Percentiles rank a stretch among this genome's conserved stretches.
phyloP scores from a whole-genome alignment of 805 yeast species.

The Phaffomyces thermotolerans region DNA sequence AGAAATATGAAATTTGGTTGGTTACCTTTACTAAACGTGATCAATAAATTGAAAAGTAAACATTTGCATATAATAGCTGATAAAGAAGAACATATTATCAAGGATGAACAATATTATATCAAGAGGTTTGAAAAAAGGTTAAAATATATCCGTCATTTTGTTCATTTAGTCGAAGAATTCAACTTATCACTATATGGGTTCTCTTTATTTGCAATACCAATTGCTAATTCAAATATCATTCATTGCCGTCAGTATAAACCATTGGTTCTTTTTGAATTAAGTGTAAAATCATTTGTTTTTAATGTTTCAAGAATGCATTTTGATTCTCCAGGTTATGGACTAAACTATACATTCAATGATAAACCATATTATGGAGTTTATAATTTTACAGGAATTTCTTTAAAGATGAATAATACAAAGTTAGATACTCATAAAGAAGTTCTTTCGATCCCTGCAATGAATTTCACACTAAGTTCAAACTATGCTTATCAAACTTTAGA shows the following conservation, averaged over 20 bases:
- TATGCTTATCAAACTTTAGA: slow-evolving; percentile 28
- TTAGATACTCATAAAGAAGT: slow-evolving; percentile 14
- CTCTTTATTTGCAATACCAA: slow-evolving; percentile 16
- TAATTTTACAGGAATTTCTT: slow-evolving; percentile 31
- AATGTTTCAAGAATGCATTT: slow-evolving; percentile 24
- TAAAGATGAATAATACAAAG: slow-evolving; percentile 23
- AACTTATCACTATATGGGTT: slow-evolving; percentile 15
- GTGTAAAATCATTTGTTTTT: slow-evolving; percentile 17
- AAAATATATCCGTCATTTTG: slow-evolving; percentile 6
- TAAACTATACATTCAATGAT: slow-evolving; percentile 33
- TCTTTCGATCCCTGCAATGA: slow-evolving; percentile 16
- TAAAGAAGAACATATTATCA: background rate
- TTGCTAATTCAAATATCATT: slow-evolving; percentile 13
- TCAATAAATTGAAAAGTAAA: slow-evolving; percentile 1
- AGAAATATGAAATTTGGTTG: slow-evolving; percentile 15
- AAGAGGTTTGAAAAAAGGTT: slow-evolving; percentile 10
- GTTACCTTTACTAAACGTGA: slow-evolving; percentile 7
- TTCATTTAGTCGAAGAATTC: slow-evolving; percentile 13
- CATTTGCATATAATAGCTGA: background rate
- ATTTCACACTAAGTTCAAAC: slow-evolving; percentile 34
- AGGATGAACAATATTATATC: slow-evolving; percentile 10
- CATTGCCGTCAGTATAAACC: slow-evolving; percentile 19
- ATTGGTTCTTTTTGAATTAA: slow-evolving; percentile 15
- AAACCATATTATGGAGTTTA: slow-evolving; percentile 33
- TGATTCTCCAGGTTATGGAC: slow-evolving; percentile 40